Percentiles rank a stretch among this genome's conserved stretches.
Conservation (phyloP, 805 yeast species). For the Nakazawaea ernobii region DNA sequence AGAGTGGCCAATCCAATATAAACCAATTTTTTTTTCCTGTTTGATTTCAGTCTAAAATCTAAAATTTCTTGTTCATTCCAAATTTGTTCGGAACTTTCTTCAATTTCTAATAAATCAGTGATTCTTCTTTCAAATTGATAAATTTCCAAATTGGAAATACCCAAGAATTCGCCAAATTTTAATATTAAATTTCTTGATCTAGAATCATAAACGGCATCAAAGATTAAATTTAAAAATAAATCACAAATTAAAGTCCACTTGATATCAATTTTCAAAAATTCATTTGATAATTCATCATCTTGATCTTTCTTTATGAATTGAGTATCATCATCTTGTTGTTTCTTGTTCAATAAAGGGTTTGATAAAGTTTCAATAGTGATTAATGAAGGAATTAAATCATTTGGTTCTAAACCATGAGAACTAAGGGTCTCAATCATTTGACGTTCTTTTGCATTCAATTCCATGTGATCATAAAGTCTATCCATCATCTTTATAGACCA, state of each 20-base stretch:
- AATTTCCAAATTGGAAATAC: constrained; percentile 60
- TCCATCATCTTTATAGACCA: constrained; percentile 78
- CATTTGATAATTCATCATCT: constrained; percentile 24
- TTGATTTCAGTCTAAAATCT: constrained; percentile 62
- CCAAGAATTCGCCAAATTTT: constrained; percentile 57
- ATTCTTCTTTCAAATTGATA: constrained; percentile 86
- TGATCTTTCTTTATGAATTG: constrained; percentile 24
- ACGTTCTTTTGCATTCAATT: constrained; percentile 69
- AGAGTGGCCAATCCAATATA: constrained; percentile 93
- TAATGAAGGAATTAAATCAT: constrained; percentile 64
- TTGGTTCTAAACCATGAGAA: constrained; percentile 72
- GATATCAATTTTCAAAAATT: constrained; percentile 58
- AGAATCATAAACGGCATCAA: constrained; percentile 84
- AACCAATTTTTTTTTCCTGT: constrained; percentile 62
- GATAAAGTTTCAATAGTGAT: constrained; percentile 42
- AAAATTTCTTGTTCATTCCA: constrained; percentile 71
- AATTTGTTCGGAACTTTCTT: constrained; percentile 70
- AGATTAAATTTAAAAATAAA: constrained; percentile 68
- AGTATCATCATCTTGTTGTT: constrained; percentile 10
- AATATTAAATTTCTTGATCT: constrained; percentile 79
- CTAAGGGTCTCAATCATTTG: constrained; percentile 84
- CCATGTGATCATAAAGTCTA: constrained; percentile 75
- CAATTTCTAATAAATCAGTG: constrained; percentile 85
- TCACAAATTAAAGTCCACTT: constrained; percentile 96
- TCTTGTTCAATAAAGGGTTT: constrained; percentile 39